Evolutionary conservation across 768 basidiomycete species (phyloP).

Genomic region (Leccinum variicolor): DNA sequence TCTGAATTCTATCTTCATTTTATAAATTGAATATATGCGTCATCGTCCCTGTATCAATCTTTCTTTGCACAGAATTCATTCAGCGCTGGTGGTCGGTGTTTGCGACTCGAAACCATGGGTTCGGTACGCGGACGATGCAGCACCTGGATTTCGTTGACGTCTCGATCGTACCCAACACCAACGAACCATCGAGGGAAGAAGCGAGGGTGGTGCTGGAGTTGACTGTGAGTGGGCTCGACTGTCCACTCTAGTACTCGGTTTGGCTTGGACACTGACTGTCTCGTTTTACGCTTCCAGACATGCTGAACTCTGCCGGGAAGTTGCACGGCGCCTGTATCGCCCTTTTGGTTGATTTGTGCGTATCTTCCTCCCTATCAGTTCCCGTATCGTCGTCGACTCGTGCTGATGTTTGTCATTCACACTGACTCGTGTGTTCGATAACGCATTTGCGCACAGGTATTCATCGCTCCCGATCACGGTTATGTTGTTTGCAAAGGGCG

Average conservation of each 20-base stretch:
- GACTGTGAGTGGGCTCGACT: constrained; percentile 25
- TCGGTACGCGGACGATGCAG: constrained; percentile 12
- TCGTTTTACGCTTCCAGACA: constrained; percentile 32
- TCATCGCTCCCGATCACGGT: constrained; percentile 38
- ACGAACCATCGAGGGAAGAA: constrained; percentile 35
- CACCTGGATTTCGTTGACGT: constrained; percentile 34
- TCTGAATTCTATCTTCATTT: too few relatives aligned
- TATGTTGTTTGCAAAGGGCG: constrained; percentile 31
- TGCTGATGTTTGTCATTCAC: too few relatives aligned
- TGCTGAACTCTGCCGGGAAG: constrained; percentile 36
- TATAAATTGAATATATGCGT: too few relatives aligned
- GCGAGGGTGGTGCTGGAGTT: constrained; percentile 40
- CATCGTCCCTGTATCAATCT: too few relatives aligned
- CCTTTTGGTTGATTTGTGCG: constrained; percentile 47
- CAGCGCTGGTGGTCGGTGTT: constrained; percentile 19
- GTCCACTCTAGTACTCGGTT: too few relatives aligned
- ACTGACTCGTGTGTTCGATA: too few relatives aligned
- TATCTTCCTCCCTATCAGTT: background rate
- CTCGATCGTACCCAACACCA: constrained; percentile 34
- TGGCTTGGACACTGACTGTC: too few relatives aligned
- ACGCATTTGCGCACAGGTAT: constrained; percentile 30
- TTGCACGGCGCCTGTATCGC: constrained; percentile 42
- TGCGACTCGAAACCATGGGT: constrained; percentile 7
- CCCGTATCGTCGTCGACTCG: too few relatives aligned
- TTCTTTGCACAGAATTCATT: too few relatives aligned